These are phyloP conservation scores for Xanthoconium separans DNA, from an alignment of 1,284 basidiomycete genomes.

Conservation along the genomic window DNA sequence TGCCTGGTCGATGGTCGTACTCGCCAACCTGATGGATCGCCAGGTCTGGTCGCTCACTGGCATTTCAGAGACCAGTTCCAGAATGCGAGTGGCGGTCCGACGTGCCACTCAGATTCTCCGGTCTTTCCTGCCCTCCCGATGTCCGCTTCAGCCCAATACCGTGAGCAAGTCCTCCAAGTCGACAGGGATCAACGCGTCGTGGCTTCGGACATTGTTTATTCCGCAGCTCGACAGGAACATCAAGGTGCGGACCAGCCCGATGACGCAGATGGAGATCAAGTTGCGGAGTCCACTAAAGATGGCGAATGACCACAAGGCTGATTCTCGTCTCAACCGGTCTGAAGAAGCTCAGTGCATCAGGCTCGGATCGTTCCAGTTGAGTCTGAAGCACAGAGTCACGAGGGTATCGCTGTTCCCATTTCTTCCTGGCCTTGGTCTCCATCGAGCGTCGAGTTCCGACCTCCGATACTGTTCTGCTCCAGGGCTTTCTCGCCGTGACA, in stretches of 20 bases:
- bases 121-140: background rate
- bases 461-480: background rate
- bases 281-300: background rate
- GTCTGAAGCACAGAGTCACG: background rate
- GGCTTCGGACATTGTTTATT: constrained; percentile 1
- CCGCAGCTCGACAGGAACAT: background rate
- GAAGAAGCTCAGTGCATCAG: background rate
- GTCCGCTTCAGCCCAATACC: background rate
- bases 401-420: background rate
- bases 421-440: background rate
- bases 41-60: background rate
- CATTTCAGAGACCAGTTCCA: background rate
- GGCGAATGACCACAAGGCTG: too few relatives aligned
- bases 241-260: background rate
- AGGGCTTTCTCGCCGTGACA: too few relatives aligned
- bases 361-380: background rate
- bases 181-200: background rate
- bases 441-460: background rate
- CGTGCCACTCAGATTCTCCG: background rate
- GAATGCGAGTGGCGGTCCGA: background rate
- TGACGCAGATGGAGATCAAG: background rate
- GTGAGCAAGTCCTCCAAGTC: background rate
- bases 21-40: background rate
- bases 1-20: background rate
- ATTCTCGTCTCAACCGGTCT: background rate